Evolutionary conservation across 1,139 yeast genomes (phyloP).

Genomic region (Zygoascus sp.): DNA sequence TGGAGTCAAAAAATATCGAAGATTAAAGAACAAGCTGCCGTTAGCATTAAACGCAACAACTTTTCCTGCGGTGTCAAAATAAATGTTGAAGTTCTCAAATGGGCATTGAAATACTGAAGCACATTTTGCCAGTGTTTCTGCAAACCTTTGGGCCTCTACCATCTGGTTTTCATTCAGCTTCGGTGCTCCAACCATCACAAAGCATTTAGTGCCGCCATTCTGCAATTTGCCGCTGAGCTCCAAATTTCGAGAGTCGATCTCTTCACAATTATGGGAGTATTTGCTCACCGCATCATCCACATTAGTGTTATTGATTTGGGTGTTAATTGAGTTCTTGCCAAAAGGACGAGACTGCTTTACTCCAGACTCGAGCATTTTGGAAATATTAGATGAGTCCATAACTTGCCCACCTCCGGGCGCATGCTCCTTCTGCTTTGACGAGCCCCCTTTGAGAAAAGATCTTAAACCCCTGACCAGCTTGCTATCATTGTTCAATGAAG

Average conservation of each 20-base stretch:
- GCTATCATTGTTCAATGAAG: too few relatives aligned
- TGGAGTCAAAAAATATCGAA: constrained; percentile 28
- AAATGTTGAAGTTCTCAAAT: constrained; percentile 31
- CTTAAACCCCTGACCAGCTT: not conserved
- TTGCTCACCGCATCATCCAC: not conserved
- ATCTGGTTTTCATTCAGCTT: constrained; percentile 11
- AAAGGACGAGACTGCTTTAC: constrained; percentile 4
- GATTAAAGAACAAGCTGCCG: constrained; percentile 40
- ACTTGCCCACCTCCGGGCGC: not conserved
- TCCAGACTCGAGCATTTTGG: constrained; percentile 7
- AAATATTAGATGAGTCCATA: not conserved
- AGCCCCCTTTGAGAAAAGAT: not conserved
- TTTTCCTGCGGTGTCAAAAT: constrained; percentile 25
- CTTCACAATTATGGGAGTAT: constrained; percentile 6
- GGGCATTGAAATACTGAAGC: constrained; percentile 19
- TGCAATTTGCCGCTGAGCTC: not conserved
- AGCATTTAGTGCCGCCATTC: constrained; percentile 12
- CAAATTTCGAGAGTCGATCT: constrained; percentile 10
- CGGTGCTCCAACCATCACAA: constrained; percentile 10
- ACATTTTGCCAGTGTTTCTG: constrained; percentile 9
- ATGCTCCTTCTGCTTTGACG: not conserved
- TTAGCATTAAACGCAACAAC: constrained; percentile 37
- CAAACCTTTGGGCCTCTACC: constrained; percentile 17
- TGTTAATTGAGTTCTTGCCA: not conserved
- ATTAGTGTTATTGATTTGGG: constrained; percentile 1